Conservation (phyloP, 2,329 filamentous ascomycete species). For the Grosmannia clavigera region DNA sequence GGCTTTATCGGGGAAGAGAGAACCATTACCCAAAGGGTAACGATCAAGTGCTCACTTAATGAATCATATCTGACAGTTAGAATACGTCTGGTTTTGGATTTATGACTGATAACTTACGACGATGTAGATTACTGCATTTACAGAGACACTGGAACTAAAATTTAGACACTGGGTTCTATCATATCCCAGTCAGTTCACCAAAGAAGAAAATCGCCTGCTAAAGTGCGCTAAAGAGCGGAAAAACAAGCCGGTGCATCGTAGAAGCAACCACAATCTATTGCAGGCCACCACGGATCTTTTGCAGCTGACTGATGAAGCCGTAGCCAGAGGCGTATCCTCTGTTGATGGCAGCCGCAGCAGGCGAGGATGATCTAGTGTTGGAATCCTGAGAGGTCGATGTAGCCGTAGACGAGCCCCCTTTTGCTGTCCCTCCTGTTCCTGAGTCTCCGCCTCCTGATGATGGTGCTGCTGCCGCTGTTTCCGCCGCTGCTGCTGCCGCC, state of each 20-base stretch:
- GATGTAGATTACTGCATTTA: too few species aligned
- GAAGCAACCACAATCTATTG: slow-evolving; percentile 13
- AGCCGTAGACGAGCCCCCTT: not conserved
- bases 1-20: not conserved
- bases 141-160: not conserved
- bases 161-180: not conserved
- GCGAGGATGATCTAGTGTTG: not conserved
- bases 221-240: not conserved
- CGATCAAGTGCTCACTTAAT: not conserved
- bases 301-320: slow-evolving; percentile 49
- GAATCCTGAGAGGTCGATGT: not conserved
- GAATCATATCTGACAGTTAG: not conserved
- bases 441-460: not conserved
- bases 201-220: not conserved
- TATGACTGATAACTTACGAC: too few species aligned
- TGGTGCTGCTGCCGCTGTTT: slow-evolving; percentile 9
- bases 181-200: not conserved
- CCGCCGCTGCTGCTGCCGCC: slow-evolving; percentile 14
- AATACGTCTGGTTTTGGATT: not conserved
- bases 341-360: slow-evolving; percentile 9
- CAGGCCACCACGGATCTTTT: slow-evolving; percentile 44
- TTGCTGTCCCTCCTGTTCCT: not conserved
- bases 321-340: slow-evolving; percentile 38
- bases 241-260: not conserved
- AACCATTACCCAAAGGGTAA: not conserved